These are phyloP conservation scores for Durusdinium trenchii DNA, from an alignment of 73 alveolate species.

Conservation along the genomic window DNA sequence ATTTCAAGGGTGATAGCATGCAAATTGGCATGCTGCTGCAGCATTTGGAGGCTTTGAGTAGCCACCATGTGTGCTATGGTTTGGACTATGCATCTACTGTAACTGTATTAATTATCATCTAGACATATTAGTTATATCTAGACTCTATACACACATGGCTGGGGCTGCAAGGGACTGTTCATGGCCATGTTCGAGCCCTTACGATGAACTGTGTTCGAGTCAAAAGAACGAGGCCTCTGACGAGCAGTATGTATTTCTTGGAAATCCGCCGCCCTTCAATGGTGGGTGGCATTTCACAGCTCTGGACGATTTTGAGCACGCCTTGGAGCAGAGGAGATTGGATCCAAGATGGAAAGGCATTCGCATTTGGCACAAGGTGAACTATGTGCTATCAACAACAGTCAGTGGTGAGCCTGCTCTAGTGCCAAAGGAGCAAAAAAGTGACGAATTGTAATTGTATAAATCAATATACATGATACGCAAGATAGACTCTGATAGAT, in stretches of 20 bases:
- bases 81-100: too few species aligned
- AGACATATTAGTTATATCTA: too few species aligned
- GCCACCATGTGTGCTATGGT: too few species aligned
- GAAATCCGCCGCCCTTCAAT: slow-evolving; percentile 83
- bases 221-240: not conserved
- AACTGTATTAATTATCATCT: too few species aligned
- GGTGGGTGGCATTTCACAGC: slow-evolving; percentile 93
- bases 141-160: too few species aligned
- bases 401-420: slow-evolving; percentile 50
- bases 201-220: not conserved
- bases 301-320: slow-evolving; percentile 70
- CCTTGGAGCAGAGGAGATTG: not conserved
- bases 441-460: too few species aligned
- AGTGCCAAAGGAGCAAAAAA: slow-evolving; percentile 69
- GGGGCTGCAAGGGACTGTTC: too few species aligned
- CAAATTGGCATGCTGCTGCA: slow-evolving; percentile 51
- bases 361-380: slow-evolving; percentile 75
- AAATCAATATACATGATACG: too few species aligned
- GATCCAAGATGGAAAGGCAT: slow-evolving; percentile 46
- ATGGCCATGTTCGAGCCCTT: too few species aligned
- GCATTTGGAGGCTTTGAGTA: slow-evolving; percentile 45
- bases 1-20: slow-evolving; percentile 91
- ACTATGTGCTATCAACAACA: slow-evolving; percentile 26
- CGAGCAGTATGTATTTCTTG: slow-evolving; percentile 63
- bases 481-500: too few species aligned